Evolutionary conservation across 2,329 filamentous ascomycete species (phyloP).

Genomic region (Cytospora leucostoma): DNA sequence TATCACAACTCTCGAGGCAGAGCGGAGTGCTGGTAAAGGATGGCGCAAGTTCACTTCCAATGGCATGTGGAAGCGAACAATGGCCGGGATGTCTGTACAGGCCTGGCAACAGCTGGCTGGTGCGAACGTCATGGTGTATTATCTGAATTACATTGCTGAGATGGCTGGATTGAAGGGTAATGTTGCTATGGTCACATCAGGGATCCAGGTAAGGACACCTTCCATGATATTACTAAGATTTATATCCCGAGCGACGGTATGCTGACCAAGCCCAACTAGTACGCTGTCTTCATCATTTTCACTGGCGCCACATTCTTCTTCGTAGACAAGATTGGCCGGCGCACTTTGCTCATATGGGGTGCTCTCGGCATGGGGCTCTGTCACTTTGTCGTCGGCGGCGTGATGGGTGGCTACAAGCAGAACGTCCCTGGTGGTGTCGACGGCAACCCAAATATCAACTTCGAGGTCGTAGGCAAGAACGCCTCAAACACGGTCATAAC

Average conservation of each 20-base stretch:
- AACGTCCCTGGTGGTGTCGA: conserved; percentile 6
- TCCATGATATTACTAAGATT: not conserved
- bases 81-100: conserved; percentile 58
- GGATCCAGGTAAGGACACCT: conserved; percentile 41
- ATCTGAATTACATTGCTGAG: conserved; percentile 61
- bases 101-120: conserved; percentile 59
- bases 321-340: conserved; percentile 66
- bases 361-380: conserved; percentile 66
- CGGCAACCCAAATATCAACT: conserved; percentile 15
- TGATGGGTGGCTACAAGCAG: conserved; percentile 4
- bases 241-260: not conserved
- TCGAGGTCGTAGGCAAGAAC: not conserved
- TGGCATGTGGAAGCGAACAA: conserved; percentile 60
- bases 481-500: conserved; percentile 41
- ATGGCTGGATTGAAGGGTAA: conserved; percentile 57
- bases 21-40: conserved; percentile 36
- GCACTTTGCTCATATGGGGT: conserved; percentile 64
- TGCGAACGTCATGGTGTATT: conserved; percentile 58
- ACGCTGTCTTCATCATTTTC: conserved; percentile 19
- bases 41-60: conserved; percentile 41
- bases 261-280: not conserved
- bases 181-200: conserved; percentile 61
- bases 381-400: conserved; percentile 54
- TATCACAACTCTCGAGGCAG: conserved; percentile 41
- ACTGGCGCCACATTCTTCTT: conserved; percentile 18